Evolutionary conservation across 352 stramenopile species (phyloP).

Genomic region (Phytopythium helicoides): DNA sequence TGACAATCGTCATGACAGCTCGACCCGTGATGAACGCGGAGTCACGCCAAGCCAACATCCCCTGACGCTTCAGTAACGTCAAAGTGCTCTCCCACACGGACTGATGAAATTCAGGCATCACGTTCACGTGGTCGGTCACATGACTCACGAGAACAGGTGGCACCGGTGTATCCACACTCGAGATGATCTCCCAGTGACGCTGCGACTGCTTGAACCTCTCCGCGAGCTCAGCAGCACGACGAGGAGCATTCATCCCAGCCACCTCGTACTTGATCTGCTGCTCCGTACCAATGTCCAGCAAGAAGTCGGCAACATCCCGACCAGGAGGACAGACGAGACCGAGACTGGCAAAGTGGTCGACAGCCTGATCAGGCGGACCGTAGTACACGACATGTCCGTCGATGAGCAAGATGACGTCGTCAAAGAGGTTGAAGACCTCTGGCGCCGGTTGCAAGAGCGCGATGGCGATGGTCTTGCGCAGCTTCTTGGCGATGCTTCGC

Average conservation of each 20-base stretch:
- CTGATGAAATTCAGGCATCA: conserved; percentile 29
- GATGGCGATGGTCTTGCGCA: conserved; percentile 45
- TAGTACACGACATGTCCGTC: conserved; percentile 84
- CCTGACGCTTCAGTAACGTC: conserved; percentile 37
- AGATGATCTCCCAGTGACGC: conserved; percentile 26
- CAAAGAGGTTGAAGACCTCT: conserved; percentile 89
- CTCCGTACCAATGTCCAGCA: conserved; percentile 21
- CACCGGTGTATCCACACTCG: conserved; percentile 20
- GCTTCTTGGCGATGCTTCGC: conserved; percentile 16
- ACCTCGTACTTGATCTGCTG: conserved; percentile 28
- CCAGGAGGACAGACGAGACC: conserved; percentile 29
- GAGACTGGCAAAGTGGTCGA: conserved; percentile 35
- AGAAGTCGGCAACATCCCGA: conserved; percentile 31
- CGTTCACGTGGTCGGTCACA: conserved; percentile 12
- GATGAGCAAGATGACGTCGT: conserved; percentile 51
- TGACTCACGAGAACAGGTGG: conserved; percentile 10
- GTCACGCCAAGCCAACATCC: conserved; percentile 56
- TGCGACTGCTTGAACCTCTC: conserved; percentile 30
- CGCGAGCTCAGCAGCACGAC: conserved; percentile 12
- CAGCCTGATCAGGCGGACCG: conserved; percentile 16
- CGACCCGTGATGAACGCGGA: conserved; percentile 32
- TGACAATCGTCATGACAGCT: not conserved
- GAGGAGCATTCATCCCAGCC: not conserved
- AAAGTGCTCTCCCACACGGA: conserved; percentile 28
- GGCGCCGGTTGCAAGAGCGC: conserved; percentile 85